These are phyloP conservation scores for Fusarium nodosum DNA, from an alignment of 2,329 filamentous ascomycete genomes.

Conservation along the genomic window DNA sequence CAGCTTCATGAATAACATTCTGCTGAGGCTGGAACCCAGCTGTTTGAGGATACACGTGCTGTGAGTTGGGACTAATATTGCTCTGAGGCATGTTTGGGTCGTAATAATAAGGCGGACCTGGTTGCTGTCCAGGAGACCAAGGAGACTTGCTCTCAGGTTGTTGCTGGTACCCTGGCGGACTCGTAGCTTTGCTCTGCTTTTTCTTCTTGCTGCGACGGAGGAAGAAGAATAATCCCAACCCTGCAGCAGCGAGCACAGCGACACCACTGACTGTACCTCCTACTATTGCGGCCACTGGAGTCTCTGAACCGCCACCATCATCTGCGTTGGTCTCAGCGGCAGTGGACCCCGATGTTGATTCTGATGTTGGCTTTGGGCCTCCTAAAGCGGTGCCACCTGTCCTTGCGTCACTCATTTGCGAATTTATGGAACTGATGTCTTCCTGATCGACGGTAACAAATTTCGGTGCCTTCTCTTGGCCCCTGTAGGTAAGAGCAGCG, in stretches of 20 bases:
- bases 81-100: conserved; percentile 6
- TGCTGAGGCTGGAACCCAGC: conserved; percentile 2
- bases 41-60: background rate
- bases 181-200: conserved; percentile 12
- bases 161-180: conserved; percentile 4
- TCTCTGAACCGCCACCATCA: conserved; percentile 2
- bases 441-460: conserved; percentile 19
- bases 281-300: conserved; percentile 23
- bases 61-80: background rate
- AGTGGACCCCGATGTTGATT: background rate
- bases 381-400: background rate
- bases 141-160: conserved; percentile 1
- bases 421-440: conserved; percentile 6
- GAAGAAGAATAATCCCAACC: conserved; percentile 8
- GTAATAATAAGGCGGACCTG: conserved; percentile 2
- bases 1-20: conserved; percentile 24
- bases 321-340: conserved; percentile 6
- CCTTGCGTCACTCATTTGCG: conserved; percentile 3
- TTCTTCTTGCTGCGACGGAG: conserved; percentile 25
- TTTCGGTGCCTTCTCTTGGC: conserved; percentile 1
- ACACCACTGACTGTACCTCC: conserved; percentile 26
- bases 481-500: conserved; percentile 24
- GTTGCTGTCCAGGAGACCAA: conserved; percentile 13
- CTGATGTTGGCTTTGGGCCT: conserved; percentile 4
- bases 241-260: conserved; percentile 1